Percentiles rank a stretch among this genome's conserved stretches.
Evolutionary conservation across 2,329 filamentous ascomycete genomes (phyloP).

Genomic region (Fusarium subtropicale): DNA sequence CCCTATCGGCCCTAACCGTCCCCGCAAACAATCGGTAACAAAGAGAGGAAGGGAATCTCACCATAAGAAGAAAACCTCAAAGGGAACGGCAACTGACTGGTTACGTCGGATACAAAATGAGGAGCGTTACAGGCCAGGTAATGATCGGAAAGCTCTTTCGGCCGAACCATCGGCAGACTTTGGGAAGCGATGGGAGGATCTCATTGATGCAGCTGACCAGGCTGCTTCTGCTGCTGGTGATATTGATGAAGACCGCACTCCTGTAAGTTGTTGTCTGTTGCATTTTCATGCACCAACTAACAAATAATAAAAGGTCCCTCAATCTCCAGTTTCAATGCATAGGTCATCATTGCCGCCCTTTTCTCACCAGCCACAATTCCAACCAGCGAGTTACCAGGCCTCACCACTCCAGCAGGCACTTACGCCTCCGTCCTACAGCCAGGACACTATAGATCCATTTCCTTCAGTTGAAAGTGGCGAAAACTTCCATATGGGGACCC

Average conservation of each 20-base stretch:
- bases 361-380: conserved; percentile 70
- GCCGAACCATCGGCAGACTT: conserved; percentile 85
- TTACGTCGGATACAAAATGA: conserved; percentile 69
- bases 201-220: conserved; percentile 84
- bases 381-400: conserved; percentile 77
- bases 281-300: conserved; percentile 41
- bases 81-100: conserved; percentile 76
- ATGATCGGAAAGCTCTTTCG: conserved; percentile 85
- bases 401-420: conserved; percentile 91
- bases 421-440: conserved; percentile 80
- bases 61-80: conserved; percentile 83
- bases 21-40: conserved; percentile 87
- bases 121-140: conserved; percentile 72
- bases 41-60: conserved; percentile 80
- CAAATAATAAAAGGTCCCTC: conserved; percentile 63
- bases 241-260: conserved; percentile 89
- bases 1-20: conserved; percentile 75
- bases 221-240: conserved; percentile 89
- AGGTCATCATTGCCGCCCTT: conserved; percentile 72
- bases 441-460: conserved; percentile 80
- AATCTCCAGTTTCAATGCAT: conserved; percentile 73
- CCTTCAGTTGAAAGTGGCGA: conserved; percentile 88
- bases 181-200: conserved; percentile 94
- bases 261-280: conserved; percentile 62
- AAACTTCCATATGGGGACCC: conserved; percentile 76